A percentile compares a stretch with the other conserved stretches of the same genome.
phyloP scores from a whole-genome alignment of 2,329 filamentous ascomycete genomes.

The Orbilia javanica region DNA sequence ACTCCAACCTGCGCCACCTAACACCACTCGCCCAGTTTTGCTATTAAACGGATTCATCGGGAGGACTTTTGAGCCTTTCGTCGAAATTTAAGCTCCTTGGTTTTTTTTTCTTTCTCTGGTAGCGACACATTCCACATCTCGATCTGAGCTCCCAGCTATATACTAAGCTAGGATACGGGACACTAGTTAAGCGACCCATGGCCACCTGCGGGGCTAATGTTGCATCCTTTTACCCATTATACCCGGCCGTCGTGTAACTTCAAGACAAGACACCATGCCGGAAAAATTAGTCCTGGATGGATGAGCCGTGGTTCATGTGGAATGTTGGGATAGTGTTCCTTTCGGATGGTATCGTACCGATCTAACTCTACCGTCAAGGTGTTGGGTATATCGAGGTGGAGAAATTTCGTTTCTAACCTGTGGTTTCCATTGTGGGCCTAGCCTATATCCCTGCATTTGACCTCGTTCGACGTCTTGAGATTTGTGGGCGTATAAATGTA shows the following conservation, averaged over 20 bases:
- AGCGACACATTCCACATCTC: background rate
- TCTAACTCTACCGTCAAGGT: background rate
- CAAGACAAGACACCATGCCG: slow-evolving; percentile 16
- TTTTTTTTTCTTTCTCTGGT: background rate
- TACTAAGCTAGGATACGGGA: slow-evolving; percentile 24
- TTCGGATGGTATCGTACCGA: slow-evolving; percentile 47
- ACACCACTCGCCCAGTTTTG: slow-evolving; percentile 33
- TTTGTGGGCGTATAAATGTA: too few relatives aligned
- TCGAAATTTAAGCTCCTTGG: background rate
- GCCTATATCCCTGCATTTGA: too few relatives aligned
- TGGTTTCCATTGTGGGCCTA: background rate
- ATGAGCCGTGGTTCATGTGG: slow-evolving; percentile 7
- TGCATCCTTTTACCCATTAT: slow-evolving; percentile 39
- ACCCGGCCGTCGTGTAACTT: slow-evolving; percentile 31
- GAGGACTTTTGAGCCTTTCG: background rate
- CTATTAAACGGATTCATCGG: slow-evolving; percentile 48
- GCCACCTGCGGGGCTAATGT: slow-evolving; percentile 39
- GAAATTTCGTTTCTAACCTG: background rate
- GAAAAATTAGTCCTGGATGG: slow-evolving; percentile 52
- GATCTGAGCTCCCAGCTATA: slow-evolving; percentile 12
- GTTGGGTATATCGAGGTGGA: slow-evolving; percentile 5
- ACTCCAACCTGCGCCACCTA: slow-evolving; percentile 56
- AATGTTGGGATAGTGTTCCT: slow-evolving; percentile 1
- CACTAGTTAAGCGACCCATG: slow-evolving; percentile 16
- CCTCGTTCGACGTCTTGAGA: too few relatives aligned